Percentiles rank a stretch among this genome's conserved stretches.
Evolutionary conservation across 1,284 basidiomycete genomes (phyloP).

Genomic region (Ganoderma leucocontextum): DNA sequence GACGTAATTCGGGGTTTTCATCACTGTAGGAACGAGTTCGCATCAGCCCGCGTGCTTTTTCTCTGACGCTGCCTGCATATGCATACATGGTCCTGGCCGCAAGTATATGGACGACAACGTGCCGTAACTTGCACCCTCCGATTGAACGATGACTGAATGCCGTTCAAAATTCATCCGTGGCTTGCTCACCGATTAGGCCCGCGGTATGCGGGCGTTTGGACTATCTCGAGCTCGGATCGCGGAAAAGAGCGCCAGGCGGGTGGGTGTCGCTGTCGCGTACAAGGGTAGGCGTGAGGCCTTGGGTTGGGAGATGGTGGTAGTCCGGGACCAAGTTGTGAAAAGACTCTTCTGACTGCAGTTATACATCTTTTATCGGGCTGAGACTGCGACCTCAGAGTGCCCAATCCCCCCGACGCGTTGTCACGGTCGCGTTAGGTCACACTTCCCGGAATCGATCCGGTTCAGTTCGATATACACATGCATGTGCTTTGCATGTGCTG

Average conservation of each 20-base stretch:
- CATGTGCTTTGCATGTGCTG: too few relatives aligned
- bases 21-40: not conserved
- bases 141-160: too few relatives aligned
- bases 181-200: too few relatives aligned
- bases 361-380: not conserved
- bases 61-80: not conserved
- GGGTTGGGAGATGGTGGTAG: not conserved
- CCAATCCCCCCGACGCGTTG: not conserved
- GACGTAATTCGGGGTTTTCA: not conserved
- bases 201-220: too few relatives aligned
- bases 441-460: not conserved
- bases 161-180: too few relatives aligned
- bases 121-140: not conserved
- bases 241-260: too few relatives aligned
- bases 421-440: constrained; percentile 7
- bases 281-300: not conserved
- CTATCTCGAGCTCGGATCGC: too few relatives aligned
- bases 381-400: not conserved
- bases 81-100: not conserved
- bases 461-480: not conserved
- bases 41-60: not conserved
- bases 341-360: not conserved
- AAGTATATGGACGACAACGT: not conserved
- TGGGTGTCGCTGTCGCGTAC: not conserved
- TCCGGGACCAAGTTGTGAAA: not conserved